Evolutionary conservation across 2,329 filamentous ascomycete species (phyloP).

Genomic region (Penicillium psychrosexuale): DNA sequence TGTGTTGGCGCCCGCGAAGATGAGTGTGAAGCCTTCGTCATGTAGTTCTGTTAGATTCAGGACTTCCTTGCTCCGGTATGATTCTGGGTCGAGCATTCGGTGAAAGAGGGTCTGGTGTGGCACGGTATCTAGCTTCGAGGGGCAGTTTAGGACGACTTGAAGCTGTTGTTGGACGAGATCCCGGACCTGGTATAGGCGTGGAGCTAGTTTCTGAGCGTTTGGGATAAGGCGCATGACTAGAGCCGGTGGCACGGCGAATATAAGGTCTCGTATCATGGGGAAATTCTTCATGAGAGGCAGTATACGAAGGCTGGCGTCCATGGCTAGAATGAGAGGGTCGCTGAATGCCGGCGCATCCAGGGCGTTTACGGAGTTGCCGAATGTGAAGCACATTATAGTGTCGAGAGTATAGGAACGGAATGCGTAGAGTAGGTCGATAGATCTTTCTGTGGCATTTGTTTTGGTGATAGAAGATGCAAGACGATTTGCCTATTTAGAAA

Average conservation of each 20-base stretch:
- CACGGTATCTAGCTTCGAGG: neutral
- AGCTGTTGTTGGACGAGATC: neutral
- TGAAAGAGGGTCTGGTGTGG: neutral
- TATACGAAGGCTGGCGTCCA: neutral
- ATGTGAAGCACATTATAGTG: constrained; percentile 13
- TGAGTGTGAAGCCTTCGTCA: constrained; percentile 12
- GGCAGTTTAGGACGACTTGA: neutral
- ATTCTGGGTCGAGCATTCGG: neutral
- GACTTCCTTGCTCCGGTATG: constrained; percentile 2
- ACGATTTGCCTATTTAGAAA: neutral
- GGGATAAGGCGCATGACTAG: neutral
- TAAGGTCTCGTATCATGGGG: neutral
- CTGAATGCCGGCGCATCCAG: constrained; percentile 8
- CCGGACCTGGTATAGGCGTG: neutral
- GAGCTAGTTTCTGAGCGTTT: neutral
- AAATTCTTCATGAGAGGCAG: neutral
- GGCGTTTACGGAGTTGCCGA: constrained; percentile 8
- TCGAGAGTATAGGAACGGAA: constrained; percentile 10
- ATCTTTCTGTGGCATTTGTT: neutral
- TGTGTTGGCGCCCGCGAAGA: constrained; percentile 11
- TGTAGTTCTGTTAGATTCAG: constrained; percentile 5
- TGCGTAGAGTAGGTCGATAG: neutral
- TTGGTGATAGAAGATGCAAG: neutral
- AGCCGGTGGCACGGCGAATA: neutral
- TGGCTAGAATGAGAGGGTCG: constrained; percentile 1